Evolutionary conservation across 306 rosid species (phyloP), one percentile per base, ranked within the genome.

Genomic region (Leucaena leucocephala): DNA sequence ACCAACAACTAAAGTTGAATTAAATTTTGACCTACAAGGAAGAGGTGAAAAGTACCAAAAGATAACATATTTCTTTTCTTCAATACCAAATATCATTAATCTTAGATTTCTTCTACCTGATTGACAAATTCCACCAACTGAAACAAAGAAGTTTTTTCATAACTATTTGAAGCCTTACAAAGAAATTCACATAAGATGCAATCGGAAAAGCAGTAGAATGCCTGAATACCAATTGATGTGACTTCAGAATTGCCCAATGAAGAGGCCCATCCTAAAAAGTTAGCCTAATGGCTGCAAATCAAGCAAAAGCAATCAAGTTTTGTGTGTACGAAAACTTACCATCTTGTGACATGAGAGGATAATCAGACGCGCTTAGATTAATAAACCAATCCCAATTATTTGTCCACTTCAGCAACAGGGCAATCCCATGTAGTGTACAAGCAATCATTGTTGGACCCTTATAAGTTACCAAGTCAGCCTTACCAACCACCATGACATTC

Each of bases 331-430:
- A 43, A 43, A 68, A 21, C 69, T 73, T 72, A 94, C 99, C 99
- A 5, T 95, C 97, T 65, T 93, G 99, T 7, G 98, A 45, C 59
- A 91, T 40, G n/a, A 95, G 99, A 69, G 99, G 98, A 78, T 95
- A 95, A 93, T 95, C 99, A 72, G 96, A 87, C 7, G 96, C 91
- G 71, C 97, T 84, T 15, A 95, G 98, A 81, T 91, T 93, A 76
- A 95, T 82, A 71, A 95, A 95, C 98, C 98, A 92, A 69, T 95
- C 97, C 98, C 97, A 95, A 45, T 95, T 88, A 39, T 71, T 58
- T 1, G 87, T 89, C 72, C 72, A 72, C 82, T 89, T 91, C 52
- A 95, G 90, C 84, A 93, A 81, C 71, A 93, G 76, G 0, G 98
- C 94, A 82, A 91, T 77, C 27, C 87, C 90, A 27, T 95, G 96